phyloP scores from a whole-genome alignment of 345 rosid species.

The Eucalyptus leucophloia region DNA sequence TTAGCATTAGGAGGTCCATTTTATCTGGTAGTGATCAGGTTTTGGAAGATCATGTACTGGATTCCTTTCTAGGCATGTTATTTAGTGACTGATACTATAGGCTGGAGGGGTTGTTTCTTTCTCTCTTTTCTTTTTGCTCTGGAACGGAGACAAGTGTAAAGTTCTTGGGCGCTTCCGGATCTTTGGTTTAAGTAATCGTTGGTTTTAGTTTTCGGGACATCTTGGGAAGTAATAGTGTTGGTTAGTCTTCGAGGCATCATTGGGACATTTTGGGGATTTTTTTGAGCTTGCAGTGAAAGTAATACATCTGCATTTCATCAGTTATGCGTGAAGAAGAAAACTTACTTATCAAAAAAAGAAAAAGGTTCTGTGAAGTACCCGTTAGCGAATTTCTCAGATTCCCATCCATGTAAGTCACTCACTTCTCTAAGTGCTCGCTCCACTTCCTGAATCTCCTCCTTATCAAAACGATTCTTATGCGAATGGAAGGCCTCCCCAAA shows the following conservation, averaged over 20 bases:
- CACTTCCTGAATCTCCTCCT: no score
- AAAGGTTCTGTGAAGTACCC: background rate
- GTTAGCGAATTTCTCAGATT: no score
- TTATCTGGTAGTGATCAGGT: no score
- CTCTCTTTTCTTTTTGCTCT: background rate
- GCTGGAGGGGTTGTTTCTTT: no score
- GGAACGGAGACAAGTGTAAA: background rate
- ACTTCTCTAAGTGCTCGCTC: no score
- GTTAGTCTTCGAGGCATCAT: background rate
- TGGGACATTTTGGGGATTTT: background rate
- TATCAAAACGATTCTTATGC: accelerated
- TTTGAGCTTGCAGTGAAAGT: background rate
- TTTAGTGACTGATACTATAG: no score
- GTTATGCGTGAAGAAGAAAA: background rate
- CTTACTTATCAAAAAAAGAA: background rate
- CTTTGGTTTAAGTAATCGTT: background rate
- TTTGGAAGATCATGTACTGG: no score
- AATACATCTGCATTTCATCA: background rate
- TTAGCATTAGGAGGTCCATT: no score
- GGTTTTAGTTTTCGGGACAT: background rate
- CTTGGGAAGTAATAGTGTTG: background rate
- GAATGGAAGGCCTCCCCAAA: no score
- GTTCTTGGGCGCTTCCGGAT: background rate
- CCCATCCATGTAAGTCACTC: no score
- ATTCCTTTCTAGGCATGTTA: no score